Evolutionary conservation across 2,329 filamentous ascomycete genomes (phyloP).

Genomic region (Tolypocladium tropicale): DNA sequence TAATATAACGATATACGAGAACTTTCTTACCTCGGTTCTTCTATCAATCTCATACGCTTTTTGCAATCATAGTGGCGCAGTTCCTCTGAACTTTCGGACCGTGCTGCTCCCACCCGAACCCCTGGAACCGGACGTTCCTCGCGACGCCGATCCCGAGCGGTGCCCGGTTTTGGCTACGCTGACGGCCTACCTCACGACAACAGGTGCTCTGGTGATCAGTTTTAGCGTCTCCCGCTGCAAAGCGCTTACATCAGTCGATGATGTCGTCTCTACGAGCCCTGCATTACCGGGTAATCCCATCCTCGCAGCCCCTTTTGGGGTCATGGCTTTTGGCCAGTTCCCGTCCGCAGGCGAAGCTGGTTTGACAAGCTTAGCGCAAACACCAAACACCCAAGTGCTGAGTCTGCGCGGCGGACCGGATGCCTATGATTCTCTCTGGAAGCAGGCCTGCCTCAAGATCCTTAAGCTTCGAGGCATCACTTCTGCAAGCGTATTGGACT

Average conservation of each 20-base stretch:
- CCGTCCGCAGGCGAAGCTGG: constrained; percentile 9
- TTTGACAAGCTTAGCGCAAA: constrained; percentile 32
- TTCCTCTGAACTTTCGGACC: constrained; percentile 43
- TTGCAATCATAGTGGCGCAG: constrained; percentile 35
- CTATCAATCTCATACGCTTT: constrained; percentile 40
- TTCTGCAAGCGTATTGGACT: constrained; percentile 28
- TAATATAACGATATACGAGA: constrained; percentile 38
- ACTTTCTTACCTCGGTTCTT: constrained; percentile 42
- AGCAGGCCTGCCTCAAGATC: constrained; percentile 37
- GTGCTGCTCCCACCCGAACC: constrained; percentile 31
- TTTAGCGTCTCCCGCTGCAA: constrained; percentile 36
- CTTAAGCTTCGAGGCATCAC: constrained; percentile 41
- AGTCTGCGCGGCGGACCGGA: constrained; percentile 30
- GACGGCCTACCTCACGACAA: constrained; percentile 44
- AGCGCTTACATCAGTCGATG: constrained; percentile 36
- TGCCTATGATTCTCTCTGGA: constrained; percentile 35
- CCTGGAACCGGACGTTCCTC: constrained; percentile 6
- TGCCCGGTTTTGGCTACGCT: constrained; percentile 36
- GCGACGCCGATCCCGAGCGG: constrained; percentile 8
- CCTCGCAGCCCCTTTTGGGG: constrained; percentile 44
- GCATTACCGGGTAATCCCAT: constrained; percentile 33
- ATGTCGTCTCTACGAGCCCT: constrained; percentile 27
- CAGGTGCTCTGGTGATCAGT: constrained; percentile 40
- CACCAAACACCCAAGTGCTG: constrained; percentile 41
- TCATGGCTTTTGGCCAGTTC: constrained; percentile 19